phyloP scores from a whole-genome alignment of 495 filamentous ascomycete species.

The Astrocystis sublimbata region DNA sequence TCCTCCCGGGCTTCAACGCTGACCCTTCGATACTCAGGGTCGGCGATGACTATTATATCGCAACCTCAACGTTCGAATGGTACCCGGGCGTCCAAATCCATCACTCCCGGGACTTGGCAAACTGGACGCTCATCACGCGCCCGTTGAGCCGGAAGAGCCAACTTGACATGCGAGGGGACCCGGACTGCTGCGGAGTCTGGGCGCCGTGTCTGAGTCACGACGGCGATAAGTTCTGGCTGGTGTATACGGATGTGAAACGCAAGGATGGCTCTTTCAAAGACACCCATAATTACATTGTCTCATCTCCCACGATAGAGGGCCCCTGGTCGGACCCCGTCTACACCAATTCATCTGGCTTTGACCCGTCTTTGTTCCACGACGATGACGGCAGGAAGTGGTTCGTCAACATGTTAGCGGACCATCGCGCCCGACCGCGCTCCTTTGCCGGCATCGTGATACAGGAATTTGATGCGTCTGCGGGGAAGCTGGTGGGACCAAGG shows the following conservation, averaged over 20 bases:
- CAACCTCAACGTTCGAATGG: constrained; percentile 65
- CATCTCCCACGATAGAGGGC: constrained; percentile 46
- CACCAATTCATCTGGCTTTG: constrained; percentile 56
- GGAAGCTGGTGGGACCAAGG: constrained; percentile 47
- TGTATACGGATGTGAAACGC: constrained; percentile 58
- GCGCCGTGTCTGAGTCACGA: constrained; percentile 63
- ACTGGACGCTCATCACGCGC: constrained; percentile 60
- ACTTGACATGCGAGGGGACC: constrained; percentile 60
- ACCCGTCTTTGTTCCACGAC: constrained; percentile 61
- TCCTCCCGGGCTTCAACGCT: constrained; percentile 63
- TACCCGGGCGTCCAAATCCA: constrained; percentile 62
- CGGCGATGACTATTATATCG: constrained; percentile 61
- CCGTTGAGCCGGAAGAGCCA: constrained; percentile 61
- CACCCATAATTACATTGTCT: constrained; percentile 57
- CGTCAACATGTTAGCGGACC: constrained; percentile 56
- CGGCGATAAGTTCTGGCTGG: constrained; percentile 58
- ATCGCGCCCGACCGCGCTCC: constrained; percentile 46
- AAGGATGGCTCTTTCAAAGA: constrained; percentile 59
- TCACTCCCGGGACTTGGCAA: constrained; percentile 57
- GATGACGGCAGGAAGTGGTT: constrained; percentile 58
- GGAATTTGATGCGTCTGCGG: constrained; percentile 46
- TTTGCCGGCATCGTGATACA: constrained; percentile 53
- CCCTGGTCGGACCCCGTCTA: constrained; percentile 60
- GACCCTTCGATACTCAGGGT: constrained; percentile 63
- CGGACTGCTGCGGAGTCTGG: constrained; percentile 63